A percentile compares a stretch with the other conserved stretches of the same genome.
phyloP scores from a whole-genome alignment of 192 early-diverging fungal species.

The Helicostylum pulchrum region DNA sequence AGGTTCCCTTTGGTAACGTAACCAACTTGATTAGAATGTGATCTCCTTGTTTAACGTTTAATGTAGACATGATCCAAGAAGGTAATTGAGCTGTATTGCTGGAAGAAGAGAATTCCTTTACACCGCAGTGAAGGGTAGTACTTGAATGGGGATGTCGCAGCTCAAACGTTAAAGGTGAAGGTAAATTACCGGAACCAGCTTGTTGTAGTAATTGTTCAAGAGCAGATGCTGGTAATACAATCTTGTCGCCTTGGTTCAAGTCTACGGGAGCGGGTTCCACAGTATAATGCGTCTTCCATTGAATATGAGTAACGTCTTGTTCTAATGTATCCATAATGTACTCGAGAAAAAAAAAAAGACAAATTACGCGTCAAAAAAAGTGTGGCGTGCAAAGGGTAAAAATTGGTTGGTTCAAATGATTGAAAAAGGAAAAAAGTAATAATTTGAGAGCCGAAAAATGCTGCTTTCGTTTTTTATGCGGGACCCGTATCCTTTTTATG shows the following conservation, averaged over 20 bases:
- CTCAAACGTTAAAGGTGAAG: slow-evolving; percentile 61
- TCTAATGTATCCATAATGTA: background rate
- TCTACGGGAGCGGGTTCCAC: slow-evolving; percentile 18
- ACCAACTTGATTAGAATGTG: slow-evolving; percentile 52
- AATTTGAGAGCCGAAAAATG: no score
- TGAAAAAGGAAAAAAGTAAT: no score
- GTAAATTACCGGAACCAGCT: slow-evolving; percentile 33
- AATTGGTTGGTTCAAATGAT: background rate
- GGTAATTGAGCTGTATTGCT: slow-evolving; percentile 46
- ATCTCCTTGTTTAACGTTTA: slow-evolving; percentile 40
- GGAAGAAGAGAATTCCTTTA: slow-evolving; percentile 70
- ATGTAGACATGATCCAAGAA: slow-evolving; percentile 49
- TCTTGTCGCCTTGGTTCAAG: slow-evolving; percentile 50
- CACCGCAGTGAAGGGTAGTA: slow-evolving; percentile 54
- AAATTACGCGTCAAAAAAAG: no score
- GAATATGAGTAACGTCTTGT: background rate
- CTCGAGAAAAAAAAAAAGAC: background rate
- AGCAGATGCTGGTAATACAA: slow-evolving; percentile 48
- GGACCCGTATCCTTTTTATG: background rate
- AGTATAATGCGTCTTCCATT: slow-evolving; percentile 20
- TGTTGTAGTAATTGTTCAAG: slow-evolving; percentile 48
- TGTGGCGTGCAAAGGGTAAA: background rate
- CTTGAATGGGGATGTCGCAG: slow-evolving; percentile 47
- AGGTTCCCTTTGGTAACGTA: slow-evolving; percentile 61
- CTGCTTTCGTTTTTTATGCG: background rate